Conservation (phyloP, 345 rosid genomes). For the Angophora floribunda region DNA sequence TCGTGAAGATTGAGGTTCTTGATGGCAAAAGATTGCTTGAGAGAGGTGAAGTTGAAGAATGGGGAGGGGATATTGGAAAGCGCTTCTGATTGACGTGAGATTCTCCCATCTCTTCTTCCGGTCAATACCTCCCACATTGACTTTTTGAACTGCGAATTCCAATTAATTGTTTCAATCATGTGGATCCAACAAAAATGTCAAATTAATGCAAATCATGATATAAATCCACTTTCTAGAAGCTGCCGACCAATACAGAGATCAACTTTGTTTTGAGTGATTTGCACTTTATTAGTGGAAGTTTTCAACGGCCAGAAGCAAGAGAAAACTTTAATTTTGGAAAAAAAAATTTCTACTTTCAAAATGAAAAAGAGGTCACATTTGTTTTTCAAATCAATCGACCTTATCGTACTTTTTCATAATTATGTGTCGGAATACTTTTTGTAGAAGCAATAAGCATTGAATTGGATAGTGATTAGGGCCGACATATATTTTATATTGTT, state of each 20-base stretch:
- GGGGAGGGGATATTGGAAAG: constrained; percentile 20
- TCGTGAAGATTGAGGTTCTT: constrained; percentile 26
- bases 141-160: constrained; percentile 14
- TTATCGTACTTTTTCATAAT: background rate
- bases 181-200: background rate
- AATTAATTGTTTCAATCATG: background rate
- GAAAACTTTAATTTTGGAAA: background rate
- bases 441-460: background rate
- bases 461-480: background rate
- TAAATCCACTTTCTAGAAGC: background rate
- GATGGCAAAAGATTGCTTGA: constrained; percentile 19
- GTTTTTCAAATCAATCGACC: background rate
- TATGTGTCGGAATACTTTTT: background rate
- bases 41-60: constrained; percentile 9
- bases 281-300: background rate
- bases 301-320: background rate
- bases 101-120: constrained; percentile 37
- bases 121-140: constrained; percentile 28
- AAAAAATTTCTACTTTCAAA: background rate
- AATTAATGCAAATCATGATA: background rate
- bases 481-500: too few species aligned
- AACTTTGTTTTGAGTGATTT: background rate
- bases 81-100: constrained; percentile 15
- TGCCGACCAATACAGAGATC: background rate
- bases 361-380: background rate